A percentile compares a stretch with the other conserved stretches of the same genome.
Conservation (phyloP, 2,329 filamentous ascomycete genomes). For the Fusarium aywerte region DNA sequence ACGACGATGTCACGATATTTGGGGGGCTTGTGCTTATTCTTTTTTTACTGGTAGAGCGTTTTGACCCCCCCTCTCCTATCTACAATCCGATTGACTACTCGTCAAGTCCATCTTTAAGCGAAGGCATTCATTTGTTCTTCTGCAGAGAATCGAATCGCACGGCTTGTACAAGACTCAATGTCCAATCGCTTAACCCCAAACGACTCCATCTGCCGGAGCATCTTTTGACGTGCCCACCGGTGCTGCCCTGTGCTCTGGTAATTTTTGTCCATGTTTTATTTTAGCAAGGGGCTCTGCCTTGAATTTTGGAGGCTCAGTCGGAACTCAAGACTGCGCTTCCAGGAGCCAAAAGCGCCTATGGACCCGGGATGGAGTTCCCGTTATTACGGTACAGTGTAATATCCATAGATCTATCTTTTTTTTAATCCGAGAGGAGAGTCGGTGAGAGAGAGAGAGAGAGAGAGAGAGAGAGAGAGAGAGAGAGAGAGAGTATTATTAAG, state of each 20-base stretch:
- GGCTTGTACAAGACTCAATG: background rate
- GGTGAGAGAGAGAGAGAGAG: too few relatives aligned
- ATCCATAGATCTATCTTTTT: background rate
- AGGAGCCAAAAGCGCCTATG: conserved; percentile 11
- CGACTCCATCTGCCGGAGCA: conserved; percentile 16
- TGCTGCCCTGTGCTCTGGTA: conserved; percentile 4
- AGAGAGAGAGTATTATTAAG: too few relatives aligned
- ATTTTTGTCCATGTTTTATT: conserved; percentile 1
- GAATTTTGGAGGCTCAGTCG: conserved; percentile 26
- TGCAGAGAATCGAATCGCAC: background rate
- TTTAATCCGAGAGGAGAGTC: conserved; percentile 12
- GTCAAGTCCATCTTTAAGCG: conserved; percentile 5
- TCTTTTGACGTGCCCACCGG: background rate
- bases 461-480: too few relatives aligned
- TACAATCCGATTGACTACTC: background rate
- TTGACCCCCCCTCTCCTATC: background rate
- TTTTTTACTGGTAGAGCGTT: conserved; percentile 8
- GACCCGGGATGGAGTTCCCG: conserved; percentile 6
- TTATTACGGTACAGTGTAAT: background rate
- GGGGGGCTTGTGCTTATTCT: background rate
- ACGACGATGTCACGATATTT: conserved; percentile 32
- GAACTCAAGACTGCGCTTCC: conserved; percentile 26
- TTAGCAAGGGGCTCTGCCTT: conserved; percentile 36
- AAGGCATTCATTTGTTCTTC: conserved; percentile 9
- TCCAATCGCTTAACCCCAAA: conserved; percentile 10